Conservation (phyloP, 345 rosid species). For the Durio zibethinus region DNA sequence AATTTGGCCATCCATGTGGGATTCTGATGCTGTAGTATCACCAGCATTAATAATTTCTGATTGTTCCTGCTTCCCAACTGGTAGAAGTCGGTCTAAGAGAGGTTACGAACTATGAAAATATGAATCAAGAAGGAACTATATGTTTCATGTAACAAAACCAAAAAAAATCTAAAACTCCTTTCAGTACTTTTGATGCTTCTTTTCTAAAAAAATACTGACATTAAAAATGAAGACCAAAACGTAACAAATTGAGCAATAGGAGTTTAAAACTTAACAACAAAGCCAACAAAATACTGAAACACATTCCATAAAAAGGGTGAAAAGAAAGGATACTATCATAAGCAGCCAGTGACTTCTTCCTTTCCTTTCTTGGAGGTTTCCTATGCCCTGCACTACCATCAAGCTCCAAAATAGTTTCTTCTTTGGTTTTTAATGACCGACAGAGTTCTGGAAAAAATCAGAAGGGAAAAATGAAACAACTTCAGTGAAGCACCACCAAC, state of each 20-base stretch:
- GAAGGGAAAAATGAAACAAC: slow-evolving; percentile 16
- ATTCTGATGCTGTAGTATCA: slow-evolving; percentile 25
- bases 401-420: slow-evolving; percentile 29
- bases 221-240: neutral
- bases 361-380: slow-evolving; percentile 59
- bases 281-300: neutral
- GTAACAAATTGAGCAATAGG: neutral
- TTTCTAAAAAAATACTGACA: neutral
- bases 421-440: slow-evolving; percentile 34
- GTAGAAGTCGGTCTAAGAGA: slow-evolving; percentile 35
- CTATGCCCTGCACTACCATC: slow-evolving; percentile 34
- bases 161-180: slow-evolving; percentile 1
- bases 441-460: slow-evolving; percentile 48
- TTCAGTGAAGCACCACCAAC: slow-evolving; percentile 29
- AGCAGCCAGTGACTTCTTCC: slow-evolving; percentile 42
- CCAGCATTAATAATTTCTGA: slow-evolving; percentile 26
- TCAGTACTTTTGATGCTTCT: neutral
- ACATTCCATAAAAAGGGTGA: neutral
- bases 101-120: slow-evolving; percentile 33
- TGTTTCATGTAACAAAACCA: neutral
- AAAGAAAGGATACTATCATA: slow-evolving; percentile 43
- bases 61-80: slow-evolving; percentile 30
- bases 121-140: slow-evolving; percentile 14
- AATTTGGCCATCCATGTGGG: slow-evolving; percentile 20
- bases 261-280: neutral